Conservation (phyloP, 2,329 filamentous ascomycete species). For the Tolypocladium ophioglossoides region DNA sequence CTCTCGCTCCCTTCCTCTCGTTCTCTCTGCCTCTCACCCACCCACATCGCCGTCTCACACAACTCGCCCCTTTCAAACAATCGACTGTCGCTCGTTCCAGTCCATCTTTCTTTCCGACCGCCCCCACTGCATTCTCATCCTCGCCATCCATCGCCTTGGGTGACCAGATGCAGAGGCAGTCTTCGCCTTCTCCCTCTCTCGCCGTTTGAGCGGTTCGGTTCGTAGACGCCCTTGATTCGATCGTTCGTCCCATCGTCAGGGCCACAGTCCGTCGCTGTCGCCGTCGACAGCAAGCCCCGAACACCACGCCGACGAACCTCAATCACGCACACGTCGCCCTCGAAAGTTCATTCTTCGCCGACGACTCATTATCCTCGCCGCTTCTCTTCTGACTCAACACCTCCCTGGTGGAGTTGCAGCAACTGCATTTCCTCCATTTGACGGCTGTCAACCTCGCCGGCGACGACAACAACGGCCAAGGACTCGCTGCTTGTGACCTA, state of each 20-base stretch:
- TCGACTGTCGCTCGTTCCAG: constrained; percentile 27
- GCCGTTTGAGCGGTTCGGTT: not conserved
- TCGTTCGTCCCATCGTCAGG: not conserved
- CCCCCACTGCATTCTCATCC: constrained; percentile 13
- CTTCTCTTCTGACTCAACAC: not conserved
- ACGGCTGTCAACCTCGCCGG: not conserved
- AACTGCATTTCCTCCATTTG: not conserved
- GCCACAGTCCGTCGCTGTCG: not conserved
- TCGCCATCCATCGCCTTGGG: not conserved
- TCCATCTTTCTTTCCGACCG: constrained; percentile 23
- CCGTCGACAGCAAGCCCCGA: not conserved
- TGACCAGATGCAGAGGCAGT: not conserved
- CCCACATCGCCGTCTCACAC: constrained; percentile 12
- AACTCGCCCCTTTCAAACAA: constrained; percentile 28
- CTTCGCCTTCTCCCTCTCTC: not conserved
- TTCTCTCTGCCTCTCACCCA: constrained; percentile 2
- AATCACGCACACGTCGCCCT: not conserved
- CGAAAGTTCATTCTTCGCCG: not conserved
- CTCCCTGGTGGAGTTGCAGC: not conserved
- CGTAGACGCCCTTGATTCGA: not conserved
- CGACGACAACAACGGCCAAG: not conserved
- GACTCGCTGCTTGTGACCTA: not conserved
- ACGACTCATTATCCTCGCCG: not conserved
- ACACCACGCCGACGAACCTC: not conserved
- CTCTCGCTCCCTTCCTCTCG: constrained; percentile 1